Evolutionary conservation across 1,284 basidiomycete genomes (phyloP).

Genomic region (Cutaneotrichosporon cyanovorans): DNA sequence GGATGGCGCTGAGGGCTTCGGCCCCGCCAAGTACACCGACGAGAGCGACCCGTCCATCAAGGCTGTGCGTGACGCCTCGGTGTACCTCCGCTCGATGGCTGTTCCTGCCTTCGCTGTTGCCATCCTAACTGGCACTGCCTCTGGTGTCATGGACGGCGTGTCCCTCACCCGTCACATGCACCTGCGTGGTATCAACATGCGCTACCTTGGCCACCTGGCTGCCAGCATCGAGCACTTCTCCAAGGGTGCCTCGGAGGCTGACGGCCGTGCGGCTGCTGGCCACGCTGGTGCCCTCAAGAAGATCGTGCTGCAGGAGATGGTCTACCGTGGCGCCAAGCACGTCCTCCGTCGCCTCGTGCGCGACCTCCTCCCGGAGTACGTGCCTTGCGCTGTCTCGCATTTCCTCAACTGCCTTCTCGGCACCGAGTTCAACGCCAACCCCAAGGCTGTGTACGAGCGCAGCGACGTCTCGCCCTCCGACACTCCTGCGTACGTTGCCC

Average conservation of each 20-base stretch:
- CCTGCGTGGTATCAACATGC: conserved; percentile 54
- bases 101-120: conserved; percentile 50
- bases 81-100: conserved; percentile 49
- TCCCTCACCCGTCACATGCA: conserved; percentile 51
- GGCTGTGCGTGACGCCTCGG: conserved; percentile 51
- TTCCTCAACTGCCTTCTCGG: conserved; percentile 57
- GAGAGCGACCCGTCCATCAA: conserved; percentile 50
- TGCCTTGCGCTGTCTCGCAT: conserved; percentile 49
- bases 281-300: conserved; percentile 40
- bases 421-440: conserved; percentile 43
- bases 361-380: conserved; percentile 43
- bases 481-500: conserved; percentile 46
- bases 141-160: conserved; percentile 50
- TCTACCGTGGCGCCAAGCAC: conserved; percentile 52
- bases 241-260: conserved; percentile 27
- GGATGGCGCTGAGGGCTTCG: conserved; percentile 12
- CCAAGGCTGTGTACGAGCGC: conserved; percentile 44
- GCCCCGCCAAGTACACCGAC: conserved; percentile 42
- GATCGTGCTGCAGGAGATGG: conserved; percentile 52
- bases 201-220: conserved; percentile 51
- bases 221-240: conserved; percentile 46
- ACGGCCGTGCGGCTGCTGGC: conserved; percentile 25
- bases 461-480: conserved; percentile 28
- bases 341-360: conserved; percentile 47
- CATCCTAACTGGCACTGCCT: conserved; percentile 47